These are phyloP conservation scores for Yamadazyma kitorensis DNA, from an alignment of 805 yeast species.

Conservation along the genomic window DNA sequence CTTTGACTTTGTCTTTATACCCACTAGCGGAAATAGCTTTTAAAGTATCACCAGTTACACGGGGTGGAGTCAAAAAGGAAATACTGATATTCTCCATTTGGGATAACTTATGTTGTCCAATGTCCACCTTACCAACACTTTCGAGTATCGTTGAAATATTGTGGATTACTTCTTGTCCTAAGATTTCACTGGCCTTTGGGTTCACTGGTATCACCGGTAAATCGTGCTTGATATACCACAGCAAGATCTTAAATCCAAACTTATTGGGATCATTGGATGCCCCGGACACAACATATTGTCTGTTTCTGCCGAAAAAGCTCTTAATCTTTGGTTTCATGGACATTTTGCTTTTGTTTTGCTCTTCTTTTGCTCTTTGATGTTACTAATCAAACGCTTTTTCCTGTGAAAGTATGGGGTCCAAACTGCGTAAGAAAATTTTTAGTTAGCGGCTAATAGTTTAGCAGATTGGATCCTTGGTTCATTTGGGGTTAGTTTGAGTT, in stretches of 20 bases:
- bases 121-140: conserved; percentile 17
- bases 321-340: conserved; percentile 37
- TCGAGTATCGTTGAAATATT: conserved; percentile 27
- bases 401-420: too few relatives aligned
- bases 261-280: conserved; percentile 64
- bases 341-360: conserved; percentile 21
- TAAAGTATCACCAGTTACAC: conserved; percentile 42
- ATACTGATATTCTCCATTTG: conserved; percentile 48
- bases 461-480: too few relatives aligned
- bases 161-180: conserved; percentile 39
- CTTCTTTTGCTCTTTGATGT: too few relatives aligned
- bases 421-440: too few relatives aligned
- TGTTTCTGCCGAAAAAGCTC: conserved; percentile 48
- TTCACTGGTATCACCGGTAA: conserved; percentile 67
- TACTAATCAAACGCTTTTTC: too few relatives aligned
- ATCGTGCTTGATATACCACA: conserved; percentile 60
- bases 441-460: too few relatives aligned
- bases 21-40: conserved; percentile 36
- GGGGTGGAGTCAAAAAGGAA: conserved; percentile 77
- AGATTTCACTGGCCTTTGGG: conserved; percentile 49
- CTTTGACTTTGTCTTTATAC: conserved; percentile 41
- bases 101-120: conserved; percentile 24
- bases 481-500: too few relatives aligned
- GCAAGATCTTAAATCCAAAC: conserved; percentile 66
- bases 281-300: conserved; percentile 66